These are phyloP conservation scores for Ophiorrhiza pumila DNA, from an alignment of 257 asterid species.

Conservation along the genomic window DNA sequence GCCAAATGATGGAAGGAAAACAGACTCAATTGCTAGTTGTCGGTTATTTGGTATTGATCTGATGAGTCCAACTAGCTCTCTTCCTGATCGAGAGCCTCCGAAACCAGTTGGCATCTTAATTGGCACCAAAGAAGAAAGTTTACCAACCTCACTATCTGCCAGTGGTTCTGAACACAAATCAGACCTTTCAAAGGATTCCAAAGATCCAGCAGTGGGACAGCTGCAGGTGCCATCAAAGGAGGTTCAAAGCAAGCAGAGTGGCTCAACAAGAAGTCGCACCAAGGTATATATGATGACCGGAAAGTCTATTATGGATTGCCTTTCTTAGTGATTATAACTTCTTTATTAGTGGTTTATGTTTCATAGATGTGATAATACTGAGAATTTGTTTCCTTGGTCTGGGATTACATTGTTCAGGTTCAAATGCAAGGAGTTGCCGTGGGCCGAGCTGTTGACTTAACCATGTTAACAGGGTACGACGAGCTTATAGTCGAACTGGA, in stretches of 20 bases:
- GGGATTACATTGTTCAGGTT: slow-evolving; percentile 43
- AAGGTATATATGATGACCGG: slow-evolving; percentile 54
- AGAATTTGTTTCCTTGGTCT: background rate
- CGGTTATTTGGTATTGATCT: slow-evolving; percentile 84
- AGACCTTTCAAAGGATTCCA: slow-evolving; percentile 50
- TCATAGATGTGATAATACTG: slow-evolving; percentile 11
- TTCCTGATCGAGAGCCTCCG: slow-evolving; percentile 27
- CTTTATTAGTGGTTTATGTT: background rate
- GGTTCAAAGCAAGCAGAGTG: slow-evolving; percentile 52
- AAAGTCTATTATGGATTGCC: background rate
- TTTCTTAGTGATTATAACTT: background rate
- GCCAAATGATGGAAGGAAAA: slow-evolving; percentile 40
- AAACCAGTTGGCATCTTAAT: slow-evolving; percentile 28
- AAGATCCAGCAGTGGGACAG: slow-evolving; percentile 43
- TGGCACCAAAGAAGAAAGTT: slow-evolving; percentile 32
- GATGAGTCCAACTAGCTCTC: slow-evolving; percentile 35
- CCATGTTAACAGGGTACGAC: slow-evolving; percentile 60
- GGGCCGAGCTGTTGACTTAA: slow-evolving; percentile 91
- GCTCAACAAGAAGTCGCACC: slow-evolving; percentile 77
- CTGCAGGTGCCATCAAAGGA: slow-evolving; percentile 46
- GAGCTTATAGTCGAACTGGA: slow-evolving; percentile 78
- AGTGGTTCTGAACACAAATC: slow-evolving; percentile 70
- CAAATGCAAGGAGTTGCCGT: slow-evolving; percentile 99
- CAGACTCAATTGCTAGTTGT: slow-evolving; percentile 45
- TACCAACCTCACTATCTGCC: slow-evolving; percentile 34